Evolutionary conservation across 2,329 filamentous ascomycete species (phyloP), one percentile per base, ranked within the genome.

Genomic region (Didymella glomerata): DNA sequence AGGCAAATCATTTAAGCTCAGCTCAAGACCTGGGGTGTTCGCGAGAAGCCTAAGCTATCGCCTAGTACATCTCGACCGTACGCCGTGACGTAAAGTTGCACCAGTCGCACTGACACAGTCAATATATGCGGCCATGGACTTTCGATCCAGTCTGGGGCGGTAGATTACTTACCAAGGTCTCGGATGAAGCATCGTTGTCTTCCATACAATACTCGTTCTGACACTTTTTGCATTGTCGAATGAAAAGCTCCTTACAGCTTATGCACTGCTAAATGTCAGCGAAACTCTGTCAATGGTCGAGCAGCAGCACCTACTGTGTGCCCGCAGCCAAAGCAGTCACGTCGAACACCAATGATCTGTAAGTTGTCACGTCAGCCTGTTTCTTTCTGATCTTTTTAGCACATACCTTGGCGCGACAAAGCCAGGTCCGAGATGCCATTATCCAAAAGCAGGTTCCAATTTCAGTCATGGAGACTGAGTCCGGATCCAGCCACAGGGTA

Each of bases 311-410:
- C 80, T 79, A 92, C 90, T 60, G 91, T 94, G 62, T 85, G 86
- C 50, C 92, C 92, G 76, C 93, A 97, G 76, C 93, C 92, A 85
- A 91, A 95, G 80, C 93, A 97, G 70, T 92, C 86, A 69, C 85
- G 81, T 64, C 82, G 83, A n/a, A 89, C 85, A 30, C 85, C 86
- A 38, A 79, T 75, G 34, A 74, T 64, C 76, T 79, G 67, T 49
- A 57, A 62, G 49, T 38, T 45, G 52, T 60, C 50, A 62, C 61
- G 71, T 76, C 63, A 77, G 72, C 70, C 57, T 70, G 38, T 67
- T 68, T 67, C 68, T 68, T 62, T 16, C 10, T 32, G n/a, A 60
- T 22, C 48, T 40, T 34, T 46, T 38, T 62, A 70, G 64, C 64
- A 76, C 74, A 75, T 77, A 78, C 76, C 74, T 77, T 70, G 74